Evolutionary conservation across 345 rosid genomes (phyloP).

Genomic region (Eucalyptus viminalis): DNA sequence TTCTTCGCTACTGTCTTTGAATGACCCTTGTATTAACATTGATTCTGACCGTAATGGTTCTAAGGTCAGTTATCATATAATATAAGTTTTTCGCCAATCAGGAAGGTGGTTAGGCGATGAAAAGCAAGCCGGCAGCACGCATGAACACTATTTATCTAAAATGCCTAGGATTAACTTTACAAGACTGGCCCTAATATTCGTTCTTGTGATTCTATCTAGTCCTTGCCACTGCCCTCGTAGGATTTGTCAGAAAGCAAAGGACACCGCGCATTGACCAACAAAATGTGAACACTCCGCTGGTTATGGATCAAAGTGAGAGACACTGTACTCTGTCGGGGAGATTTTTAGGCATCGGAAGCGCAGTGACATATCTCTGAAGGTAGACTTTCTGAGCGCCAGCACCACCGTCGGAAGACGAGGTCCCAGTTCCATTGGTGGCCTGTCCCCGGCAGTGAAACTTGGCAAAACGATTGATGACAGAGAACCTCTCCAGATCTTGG

Average conservation of each 20-base stretch:
- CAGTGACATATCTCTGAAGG: slow-evolving; percentile 59
- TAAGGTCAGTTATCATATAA: not conserved
- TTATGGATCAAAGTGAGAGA: slow-evolving; percentile 44
- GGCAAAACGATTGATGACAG: slow-evolving; percentile 84
- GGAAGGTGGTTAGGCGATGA: not conserved
- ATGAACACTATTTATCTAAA: not conserved
- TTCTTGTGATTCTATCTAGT: not conserved
- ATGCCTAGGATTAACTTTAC: not conserved
- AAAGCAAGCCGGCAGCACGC: not conserved
- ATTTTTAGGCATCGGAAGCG: slow-evolving; percentile 44
- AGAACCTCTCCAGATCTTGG: slow-evolving; percentile 61
- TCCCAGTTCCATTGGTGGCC: slow-evolving; percentile 16
- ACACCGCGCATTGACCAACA: not conserved
- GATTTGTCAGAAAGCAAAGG: not conserved
- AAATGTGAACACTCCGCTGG: not conserved
- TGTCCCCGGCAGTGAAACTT: slow-evolving; percentile 61
- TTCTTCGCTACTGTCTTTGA: not conserved
- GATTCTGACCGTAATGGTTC: not conserved
- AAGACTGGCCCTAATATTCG: not conserved
- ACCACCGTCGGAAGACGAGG: not conserved
- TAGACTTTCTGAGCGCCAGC: slow-evolving; percentile 12
- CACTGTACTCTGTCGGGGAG: slow-evolving; percentile 66
- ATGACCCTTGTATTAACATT: not conserved
- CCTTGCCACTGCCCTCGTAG: not conserved
- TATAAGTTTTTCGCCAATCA: not conserved